Conservation (phyloP, 176 grass and related monocot species). For the Zea luxurians region DNA sequence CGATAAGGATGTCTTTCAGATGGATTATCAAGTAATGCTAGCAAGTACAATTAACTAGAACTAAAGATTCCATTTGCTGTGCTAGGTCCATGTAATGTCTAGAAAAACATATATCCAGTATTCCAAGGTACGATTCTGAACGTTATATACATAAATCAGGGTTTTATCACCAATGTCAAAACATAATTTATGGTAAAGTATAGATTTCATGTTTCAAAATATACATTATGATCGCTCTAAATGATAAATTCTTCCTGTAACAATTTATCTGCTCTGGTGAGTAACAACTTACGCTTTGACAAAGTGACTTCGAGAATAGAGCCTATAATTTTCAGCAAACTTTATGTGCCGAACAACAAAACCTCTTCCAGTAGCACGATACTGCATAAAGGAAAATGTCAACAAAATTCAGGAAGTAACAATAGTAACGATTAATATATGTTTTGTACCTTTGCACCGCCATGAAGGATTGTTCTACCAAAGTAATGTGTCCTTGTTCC, state of each 20-base stretch:
- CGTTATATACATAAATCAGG: neutral
- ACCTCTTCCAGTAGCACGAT: slow-evolving; percentile 88
- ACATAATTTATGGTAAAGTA: neutral
- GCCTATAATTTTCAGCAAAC: slow-evolving; percentile 94
- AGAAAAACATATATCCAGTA: neutral
- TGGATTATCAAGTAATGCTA: slow-evolving; percentile 22
- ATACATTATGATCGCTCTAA: neutral
- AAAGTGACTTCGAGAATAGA: slow-evolving; percentile 97
- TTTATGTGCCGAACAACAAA: slow-evolving; percentile 97
- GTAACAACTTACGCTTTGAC: slow-evolving; percentile 84
- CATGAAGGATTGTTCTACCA: slow-evolving; percentile 98
- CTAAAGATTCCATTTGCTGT: neutral
- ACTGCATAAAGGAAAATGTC: slow-evolving; percentile 54
- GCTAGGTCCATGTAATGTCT: neutral
- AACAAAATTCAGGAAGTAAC: slow-evolving; percentile 32
- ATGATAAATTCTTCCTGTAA: neutral
- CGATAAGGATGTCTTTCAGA: slow-evolving; percentile 47
- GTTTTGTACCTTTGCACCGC: slow-evolving; percentile 74
- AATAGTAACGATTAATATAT: neutral
- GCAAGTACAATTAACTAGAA: slow-evolving; percentile 17
- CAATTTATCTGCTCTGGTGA: slow-evolving; percentile 28
- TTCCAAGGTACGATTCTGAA: neutral
- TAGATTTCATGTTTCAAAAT: slow-evolving; percentile 9
- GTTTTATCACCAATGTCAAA: neutral
- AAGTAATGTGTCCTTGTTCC: slow-evolving; percentile 98